phyloP scores from a whole-genome alignment of 805 yeast genomes.

The Saccharomycopsis capsularis region DNA sequence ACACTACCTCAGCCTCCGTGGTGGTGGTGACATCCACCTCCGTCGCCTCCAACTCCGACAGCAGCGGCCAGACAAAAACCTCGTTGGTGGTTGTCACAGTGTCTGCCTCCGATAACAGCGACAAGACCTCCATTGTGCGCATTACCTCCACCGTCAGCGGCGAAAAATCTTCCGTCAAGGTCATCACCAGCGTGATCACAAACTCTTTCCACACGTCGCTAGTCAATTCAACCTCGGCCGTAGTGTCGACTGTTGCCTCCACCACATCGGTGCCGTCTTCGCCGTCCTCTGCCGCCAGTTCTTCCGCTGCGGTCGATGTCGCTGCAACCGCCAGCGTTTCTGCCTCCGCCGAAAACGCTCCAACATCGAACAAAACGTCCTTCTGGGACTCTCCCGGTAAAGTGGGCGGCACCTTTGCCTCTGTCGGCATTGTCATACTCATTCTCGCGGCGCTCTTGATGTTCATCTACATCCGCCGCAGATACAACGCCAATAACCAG shows the following conservation, averaged over 20 bases:
- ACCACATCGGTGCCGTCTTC: neutral
- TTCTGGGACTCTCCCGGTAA: conserved; percentile 68
- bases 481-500: conserved; percentile 21
- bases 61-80: conserved; percentile 6
- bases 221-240: neutral
- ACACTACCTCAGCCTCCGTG: neutral
- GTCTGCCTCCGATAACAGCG: neutral
- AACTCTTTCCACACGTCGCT: neutral
- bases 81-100: conserved; percentile 6
- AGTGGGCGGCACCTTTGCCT: conserved; percentile 81
- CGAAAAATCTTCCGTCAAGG: neutral
- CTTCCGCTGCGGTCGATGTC: neutral
- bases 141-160: neutral
- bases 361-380: conserved; percentile 26
- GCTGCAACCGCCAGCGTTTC: neutral
- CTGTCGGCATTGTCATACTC: conserved; percentile 59
- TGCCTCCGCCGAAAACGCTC: neutral
- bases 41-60: neutral
- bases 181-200: conserved; percentile 2
- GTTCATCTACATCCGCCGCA: conserved; percentile 33
- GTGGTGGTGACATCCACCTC: neutral
- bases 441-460: conserved; percentile 38
- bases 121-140: neutral
- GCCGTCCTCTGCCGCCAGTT: neutral
- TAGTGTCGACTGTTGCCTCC: neutral